Evolutionary conservation across 495 filamentous ascomycete species (phyloP).

Genomic region (Amphirosellinia nigrospora): DNA sequence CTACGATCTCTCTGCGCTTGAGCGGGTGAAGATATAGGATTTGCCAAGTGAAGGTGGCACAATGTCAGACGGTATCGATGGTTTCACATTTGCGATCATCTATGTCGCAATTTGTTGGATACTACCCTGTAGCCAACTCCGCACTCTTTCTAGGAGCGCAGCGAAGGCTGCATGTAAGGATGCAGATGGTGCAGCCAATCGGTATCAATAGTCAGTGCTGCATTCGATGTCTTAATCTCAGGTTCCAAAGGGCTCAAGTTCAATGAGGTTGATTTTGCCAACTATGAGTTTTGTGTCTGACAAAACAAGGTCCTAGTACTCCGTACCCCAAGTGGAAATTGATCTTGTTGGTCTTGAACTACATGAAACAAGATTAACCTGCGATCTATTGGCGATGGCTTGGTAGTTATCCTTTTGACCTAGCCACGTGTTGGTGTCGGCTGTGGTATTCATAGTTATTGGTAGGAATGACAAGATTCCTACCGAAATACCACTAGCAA

Average conservation of each 20-base stretch:
- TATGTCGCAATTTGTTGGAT: conserved; percentile 39
- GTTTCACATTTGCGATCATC: conserved; percentile 37
- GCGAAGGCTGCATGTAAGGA: conserved; percentile 36
- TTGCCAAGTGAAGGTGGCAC: conserved; percentile 31
- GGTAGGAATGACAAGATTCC: background rate
- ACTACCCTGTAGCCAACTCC: conserved; percentile 46
- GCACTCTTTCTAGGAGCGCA: conserved; percentile 43
- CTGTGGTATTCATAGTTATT: background rate
- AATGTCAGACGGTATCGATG: conserved; percentile 55
- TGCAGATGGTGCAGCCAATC: conserved; percentile 43
- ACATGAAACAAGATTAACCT: conserved; percentile 19
- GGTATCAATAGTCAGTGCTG: conserved; percentile 46
- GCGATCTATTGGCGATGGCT: background rate
- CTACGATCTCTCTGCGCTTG: background rate
- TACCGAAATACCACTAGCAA: conserved; percentile 3
- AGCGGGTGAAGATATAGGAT: conserved; percentile 18
- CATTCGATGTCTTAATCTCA: conserved; percentile 26
- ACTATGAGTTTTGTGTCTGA: conserved; percentile 56
- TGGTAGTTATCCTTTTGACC: conserved; percentile 1
- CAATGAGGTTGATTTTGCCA: conserved; percentile 55
- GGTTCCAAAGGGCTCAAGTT: conserved; percentile 42
- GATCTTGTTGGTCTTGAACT: conserved; percentile 38
- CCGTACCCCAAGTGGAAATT: conserved; percentile 27
- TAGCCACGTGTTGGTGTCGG: conserved; percentile 19
- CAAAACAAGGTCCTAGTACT: conserved; percentile 36